A percentile compares a stretch with the other conserved stretches of the same genome.
Evolutionary conservation across 345 rosid species (phyloP).

Genomic region (Citropsis articulata): DNA sequence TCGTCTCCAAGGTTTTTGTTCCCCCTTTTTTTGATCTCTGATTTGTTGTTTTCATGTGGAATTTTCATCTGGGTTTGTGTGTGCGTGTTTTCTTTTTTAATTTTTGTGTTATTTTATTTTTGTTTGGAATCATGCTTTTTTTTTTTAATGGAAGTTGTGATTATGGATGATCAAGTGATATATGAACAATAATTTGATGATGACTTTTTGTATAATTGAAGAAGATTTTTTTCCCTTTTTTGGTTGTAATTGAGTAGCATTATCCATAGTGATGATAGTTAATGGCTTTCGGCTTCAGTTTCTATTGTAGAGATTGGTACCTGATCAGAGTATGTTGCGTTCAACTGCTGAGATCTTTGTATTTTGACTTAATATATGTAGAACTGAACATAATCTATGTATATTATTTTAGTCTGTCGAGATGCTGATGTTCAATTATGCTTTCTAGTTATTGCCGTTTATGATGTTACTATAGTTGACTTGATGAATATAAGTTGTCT

Average conservation of each 20-base stretch:
- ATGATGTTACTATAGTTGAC: background rate
- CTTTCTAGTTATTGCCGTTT: background rate
- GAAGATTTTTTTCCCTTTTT: background rate
- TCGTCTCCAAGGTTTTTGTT: conserved; percentile 69
- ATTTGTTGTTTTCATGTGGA: conserved; percentile 16
- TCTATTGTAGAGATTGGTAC: background rate
- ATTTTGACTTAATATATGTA: background rate
- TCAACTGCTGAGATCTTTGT: background rate
- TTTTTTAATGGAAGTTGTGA: background rate
- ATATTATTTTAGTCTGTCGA: background rate
- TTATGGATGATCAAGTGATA: background rate
- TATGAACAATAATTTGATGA: background rate
- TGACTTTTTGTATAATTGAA: background rate
- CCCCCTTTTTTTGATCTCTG: background rate
- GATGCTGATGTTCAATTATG: background rate
- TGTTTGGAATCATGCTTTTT: background rate
- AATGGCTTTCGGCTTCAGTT: background rate
- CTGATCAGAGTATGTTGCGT: background rate
- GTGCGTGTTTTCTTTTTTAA: background rate
- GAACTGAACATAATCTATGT: background rate
- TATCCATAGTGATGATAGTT: background rate
- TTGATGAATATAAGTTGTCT: background rate
- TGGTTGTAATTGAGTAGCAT: background rate
- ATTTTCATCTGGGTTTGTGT: conserved; percentile 25
- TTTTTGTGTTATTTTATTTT: background rate